Percentiles rank a stretch among this genome's conserved stretches.
Evolutionary conservation across 257 asterid genomes (phyloP).

Genomic region (Solanum pinnatisectum): DNA sequence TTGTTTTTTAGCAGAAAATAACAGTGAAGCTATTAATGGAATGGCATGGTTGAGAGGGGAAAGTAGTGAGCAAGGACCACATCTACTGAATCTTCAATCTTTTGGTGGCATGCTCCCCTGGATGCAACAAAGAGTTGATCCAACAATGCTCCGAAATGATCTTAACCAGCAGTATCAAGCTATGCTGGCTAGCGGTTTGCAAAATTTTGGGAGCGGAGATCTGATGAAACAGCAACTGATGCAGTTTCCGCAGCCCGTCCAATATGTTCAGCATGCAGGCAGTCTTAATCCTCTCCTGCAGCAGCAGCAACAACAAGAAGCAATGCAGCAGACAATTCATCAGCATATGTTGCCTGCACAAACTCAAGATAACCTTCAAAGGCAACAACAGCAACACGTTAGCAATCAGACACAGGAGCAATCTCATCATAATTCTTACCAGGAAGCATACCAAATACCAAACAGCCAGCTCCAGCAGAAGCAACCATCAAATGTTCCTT

Average conservation of each 20-base stretch:
- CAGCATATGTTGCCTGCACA: constrained; percentile 50
- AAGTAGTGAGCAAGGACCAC: constrained; percentile 67
- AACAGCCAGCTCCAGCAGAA: constrained; percentile 57
- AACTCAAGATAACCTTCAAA: constrained; percentile 62
- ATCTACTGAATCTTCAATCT: constrained; percentile 58
- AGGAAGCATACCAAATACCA: constrained; percentile 43
- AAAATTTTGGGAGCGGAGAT: constrained; percentile 54
- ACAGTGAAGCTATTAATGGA: constrained; percentile 57
- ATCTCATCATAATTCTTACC: constrained; percentile 43
- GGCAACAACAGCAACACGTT: constrained; percentile 43
- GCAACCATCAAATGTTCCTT: constrained; percentile 51
- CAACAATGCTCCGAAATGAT: constrained; percentile 47
- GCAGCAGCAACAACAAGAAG: constrained; percentile 52
- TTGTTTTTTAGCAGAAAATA: constrained; percentile 35
- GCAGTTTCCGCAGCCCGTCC: constrained; percentile 71
- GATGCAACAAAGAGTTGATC: constrained; percentile 89
- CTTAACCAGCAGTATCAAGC: constrained; percentile 83
- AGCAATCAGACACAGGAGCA: constrained; percentile 40
- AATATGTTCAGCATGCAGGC: constrained; percentile 55
- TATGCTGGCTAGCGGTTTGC: constrained; percentile 60
- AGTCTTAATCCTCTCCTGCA: constrained; percentile 36
- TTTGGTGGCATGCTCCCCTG: constrained; percentile 59
- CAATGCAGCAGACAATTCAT: constrained; percentile 36
- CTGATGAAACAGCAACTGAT: constrained; percentile 51
- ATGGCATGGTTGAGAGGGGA: constrained; percentile 87